phyloP scores from a whole-genome alignment of 2,329 filamentous ascomycete species.

The Phaeosphaeriaceae sp. region DNA sequence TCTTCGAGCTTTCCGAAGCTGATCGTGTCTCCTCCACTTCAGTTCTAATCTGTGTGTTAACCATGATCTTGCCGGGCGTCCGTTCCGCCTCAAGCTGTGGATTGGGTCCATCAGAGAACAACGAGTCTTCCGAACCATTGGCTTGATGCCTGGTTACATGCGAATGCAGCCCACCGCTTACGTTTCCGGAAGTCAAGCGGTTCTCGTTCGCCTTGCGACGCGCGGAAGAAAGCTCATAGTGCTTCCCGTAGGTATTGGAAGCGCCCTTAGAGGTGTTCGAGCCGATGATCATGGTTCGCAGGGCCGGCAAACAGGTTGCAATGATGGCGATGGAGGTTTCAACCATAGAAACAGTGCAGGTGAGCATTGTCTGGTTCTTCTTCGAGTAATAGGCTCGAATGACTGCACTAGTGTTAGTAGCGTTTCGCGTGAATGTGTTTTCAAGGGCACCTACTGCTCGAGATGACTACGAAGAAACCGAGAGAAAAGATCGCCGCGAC shows the following conservation, averaged over 20 bases:
- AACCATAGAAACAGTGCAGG: constrained; percentile 32
- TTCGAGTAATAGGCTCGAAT: constrained; percentile 29
- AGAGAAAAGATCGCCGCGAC: constrained; percentile 31
- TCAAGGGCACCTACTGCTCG: constrained; percentile 22
- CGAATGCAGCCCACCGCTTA: not conserved
- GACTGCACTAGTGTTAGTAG: constrained; percentile 16
- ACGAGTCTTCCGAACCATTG: constrained; percentile 23
- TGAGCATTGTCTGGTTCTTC: constrained; percentile 28
- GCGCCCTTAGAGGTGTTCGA: constrained; percentile 19
- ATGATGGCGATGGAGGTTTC: constrained; percentile 49
- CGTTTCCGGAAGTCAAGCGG: constrained; percentile 3
- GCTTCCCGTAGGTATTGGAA: constrained; percentile 25
- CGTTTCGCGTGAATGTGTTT: not conserved
- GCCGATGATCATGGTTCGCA: constrained; percentile 28
- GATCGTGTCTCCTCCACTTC: constrained; percentile 8
- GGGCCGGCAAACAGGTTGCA: constrained; percentile 47
- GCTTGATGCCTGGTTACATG: constrained; percentile 4
- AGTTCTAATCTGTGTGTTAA: constrained; percentile 21
- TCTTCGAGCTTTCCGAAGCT: constrained; percentile 3
- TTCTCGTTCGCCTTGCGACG: constrained; percentile 18
- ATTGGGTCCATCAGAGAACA: constrained; percentile 11
- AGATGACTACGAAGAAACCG: constrained; percentile 30
- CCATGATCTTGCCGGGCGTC: constrained; percentile 11
- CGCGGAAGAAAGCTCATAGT: constrained; percentile 29
- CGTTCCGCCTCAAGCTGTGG: not conserved